Evolutionary conservation across 2,329 filamentous ascomycete species (phyloP), one percentile per base, ranked within the genome.

Genomic region (Fusarium cyanostomum): DNA sequence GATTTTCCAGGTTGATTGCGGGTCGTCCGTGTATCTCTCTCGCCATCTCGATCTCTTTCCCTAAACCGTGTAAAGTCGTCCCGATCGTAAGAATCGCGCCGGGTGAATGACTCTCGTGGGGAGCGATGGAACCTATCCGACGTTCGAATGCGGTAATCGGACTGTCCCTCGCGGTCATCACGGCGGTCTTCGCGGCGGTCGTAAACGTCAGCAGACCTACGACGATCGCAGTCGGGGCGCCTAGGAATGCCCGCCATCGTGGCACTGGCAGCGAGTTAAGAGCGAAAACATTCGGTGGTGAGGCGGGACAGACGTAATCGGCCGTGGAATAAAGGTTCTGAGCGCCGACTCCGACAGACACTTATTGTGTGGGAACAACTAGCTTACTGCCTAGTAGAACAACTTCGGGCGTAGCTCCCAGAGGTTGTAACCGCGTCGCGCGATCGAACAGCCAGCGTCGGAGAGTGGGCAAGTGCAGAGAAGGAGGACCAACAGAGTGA

Each of bases 221-320:
- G 52, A 26, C 46, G 52, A 21, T 41, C 37, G 31, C 15, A 24
- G 8, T 57, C 59, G 12, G 21, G 18, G 37, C 52, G 56, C 60
- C 62, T 66, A 48, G 34, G 48, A 35, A 43, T 33, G 41, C 62
- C 56, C 45, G 59, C 62, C 68, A 71, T 70, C 16, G 41, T 52
- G 62, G 65, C 65, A 61, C 58, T 57, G 44, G 52, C 46, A 50
- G 53, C 46, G 38, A 27, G 16, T 21, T 26, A 27, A 34, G 34
- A 45, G n/a, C 30, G 41, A 34, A 31, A 55, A 51, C 67, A 70
- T 70, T 44, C 65, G 59, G 50, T 38, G 44, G 39, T 37, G 35
- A 58, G 39, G 52, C 43, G 37, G 45, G 37, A 41, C 18, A 33
- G 37, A 44, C 41, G 34, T 21, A 11, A 21, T 45, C 31, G 34